These are phyloP conservation scores for Aspergillus nomiae DNA, from an alignment of 2,329 filamentous ascomycete genomes.

Conservation along the genomic window DNA sequence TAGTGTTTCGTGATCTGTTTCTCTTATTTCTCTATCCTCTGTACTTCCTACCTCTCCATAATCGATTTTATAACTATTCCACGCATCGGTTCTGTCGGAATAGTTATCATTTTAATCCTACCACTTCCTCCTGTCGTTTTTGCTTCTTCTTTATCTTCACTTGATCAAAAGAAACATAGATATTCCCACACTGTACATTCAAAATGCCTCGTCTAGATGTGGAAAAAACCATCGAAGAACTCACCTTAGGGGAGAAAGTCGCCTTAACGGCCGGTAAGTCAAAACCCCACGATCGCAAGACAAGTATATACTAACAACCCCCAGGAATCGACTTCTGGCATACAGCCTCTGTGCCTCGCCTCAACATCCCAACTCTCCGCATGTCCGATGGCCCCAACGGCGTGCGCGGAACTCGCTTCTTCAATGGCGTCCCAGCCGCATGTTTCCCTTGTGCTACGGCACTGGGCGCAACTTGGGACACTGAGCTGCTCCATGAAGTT, in stretches of 20 bases:
- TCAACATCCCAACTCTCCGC: constrained; percentile 66
- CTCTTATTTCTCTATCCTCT: not conserved
- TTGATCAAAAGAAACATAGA: constrained; percentile 4
- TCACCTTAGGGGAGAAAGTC: constrained; percentile 63
- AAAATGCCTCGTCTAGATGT: constrained; percentile 40
- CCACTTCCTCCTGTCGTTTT: too few species aligned
- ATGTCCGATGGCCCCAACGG: constrained; percentile 72
- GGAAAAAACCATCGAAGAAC: constrained; percentile 53
- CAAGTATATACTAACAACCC: not conserved
- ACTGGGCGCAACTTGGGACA: constrained; percentile 78
- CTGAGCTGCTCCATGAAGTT: constrained; percentile 67
- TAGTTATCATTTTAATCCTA: not conserved
- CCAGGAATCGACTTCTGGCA: constrained; percentile 65
- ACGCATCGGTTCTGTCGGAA: not conserved
- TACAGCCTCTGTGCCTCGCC: constrained; percentile 63
- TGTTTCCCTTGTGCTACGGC: constrained; percentile 79
- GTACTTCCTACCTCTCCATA: not conserved
- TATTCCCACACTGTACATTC: constrained; percentile 5
- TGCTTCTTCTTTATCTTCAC: not conserved
- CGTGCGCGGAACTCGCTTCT: constrained; percentile 68
- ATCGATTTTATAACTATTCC: not conserved
- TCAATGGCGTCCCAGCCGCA: constrained; percentile 69
- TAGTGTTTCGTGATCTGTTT: not conserved
- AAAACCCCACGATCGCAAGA: constrained; percentile 1
- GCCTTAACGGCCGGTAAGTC: constrained; percentile 38